Percentiles rank a stretch among this genome's conserved stretches.
These are phyloP conservation scores for Plasmodium inui DNA, from an alignment of 169 alveolate genomes.

Conservation along the genomic window DNA sequence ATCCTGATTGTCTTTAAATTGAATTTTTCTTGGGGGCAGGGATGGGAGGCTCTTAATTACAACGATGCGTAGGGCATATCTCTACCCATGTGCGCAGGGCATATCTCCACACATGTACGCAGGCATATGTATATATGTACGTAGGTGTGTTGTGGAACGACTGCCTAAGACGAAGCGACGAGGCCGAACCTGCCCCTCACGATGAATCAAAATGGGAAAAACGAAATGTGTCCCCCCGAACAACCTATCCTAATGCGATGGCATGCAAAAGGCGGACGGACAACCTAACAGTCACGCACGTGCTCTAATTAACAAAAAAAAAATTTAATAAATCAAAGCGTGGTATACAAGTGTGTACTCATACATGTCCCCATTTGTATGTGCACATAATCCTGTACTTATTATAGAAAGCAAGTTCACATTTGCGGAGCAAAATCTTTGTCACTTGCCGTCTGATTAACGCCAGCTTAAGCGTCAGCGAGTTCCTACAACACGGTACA, in stretches of 20 bases:
- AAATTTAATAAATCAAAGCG: neutral
- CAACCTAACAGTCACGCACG: conserved; percentile 6
- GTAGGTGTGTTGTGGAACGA: neutral
- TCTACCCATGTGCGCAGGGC: neutral
- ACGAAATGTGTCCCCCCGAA: neutral
- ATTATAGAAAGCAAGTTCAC: neutral
- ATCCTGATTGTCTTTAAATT: neutral
- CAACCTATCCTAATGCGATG: neutral
- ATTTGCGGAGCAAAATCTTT: neutral
- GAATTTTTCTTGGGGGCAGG: neutral
- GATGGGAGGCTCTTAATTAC: neutral
- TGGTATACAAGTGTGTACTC: neutral
- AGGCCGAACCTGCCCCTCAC: neutral
- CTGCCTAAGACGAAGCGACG: neutral
- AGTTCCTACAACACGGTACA: neutral
- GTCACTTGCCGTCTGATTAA: neutral
- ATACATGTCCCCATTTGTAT: neutral
- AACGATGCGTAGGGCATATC: neutral
- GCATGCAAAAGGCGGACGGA: neutral
- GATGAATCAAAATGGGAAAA: neutral
- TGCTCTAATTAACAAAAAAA: neutral
- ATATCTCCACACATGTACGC: neutral
- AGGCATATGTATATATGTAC: neutral
- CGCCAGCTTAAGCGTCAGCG: neutral
- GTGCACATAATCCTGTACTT: neutral